Evolutionary conservation across 2,329 filamentous ascomycete species (phyloP), one percentile per base, ranked within the genome.

Genomic region (Colletotrichum truncatum): DNA sequence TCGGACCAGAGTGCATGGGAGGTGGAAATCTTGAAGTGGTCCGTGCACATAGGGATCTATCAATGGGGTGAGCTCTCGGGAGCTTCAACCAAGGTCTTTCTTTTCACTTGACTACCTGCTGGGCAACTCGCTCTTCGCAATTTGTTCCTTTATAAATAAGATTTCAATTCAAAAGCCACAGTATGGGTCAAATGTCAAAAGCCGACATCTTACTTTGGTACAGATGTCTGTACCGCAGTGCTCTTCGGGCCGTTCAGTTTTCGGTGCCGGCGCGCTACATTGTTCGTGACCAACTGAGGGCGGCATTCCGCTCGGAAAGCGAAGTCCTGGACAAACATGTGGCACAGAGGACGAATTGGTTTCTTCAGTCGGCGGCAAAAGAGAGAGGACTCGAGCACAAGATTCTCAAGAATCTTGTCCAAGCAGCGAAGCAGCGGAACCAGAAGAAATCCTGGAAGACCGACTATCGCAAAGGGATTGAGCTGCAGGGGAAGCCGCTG

Each of bases 161-260:
- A 28, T 38, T n/a, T 23, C 26, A 55, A 26, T 21, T 77, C 78
- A 77, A 70, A 78, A 21, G 73, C 21, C 26, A 14, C 7, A 21
- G 18, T 3, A 32, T 34, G 16, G 45, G 7, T n/a, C 28, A 75
- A 8, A 67, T 73, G 26, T 18, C 43, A 23, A 34, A 45, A n/a
- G 23, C 53, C 12, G 78, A 88, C 28, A 73, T 93, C 54, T 73
- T 90, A 38, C 83, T 85, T 70, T 88, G 90, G 48, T 96, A 95
- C 77, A 87, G 93, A 66, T 82, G 86, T 63, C 82, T 96, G 32
- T 91, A 91, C 73, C 88, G 90, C 55, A 83, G 83, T 6, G 80
- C 87, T 16, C 83, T 94, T n/a, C 87, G 84, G 28, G 93, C 91
- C 4, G 87, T 95, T 21, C 89, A 91, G 68, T 92, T 89, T 79